Conservation (phyloP, 768 basidiomycete species). For the Suillus ampliporus region DNA sequence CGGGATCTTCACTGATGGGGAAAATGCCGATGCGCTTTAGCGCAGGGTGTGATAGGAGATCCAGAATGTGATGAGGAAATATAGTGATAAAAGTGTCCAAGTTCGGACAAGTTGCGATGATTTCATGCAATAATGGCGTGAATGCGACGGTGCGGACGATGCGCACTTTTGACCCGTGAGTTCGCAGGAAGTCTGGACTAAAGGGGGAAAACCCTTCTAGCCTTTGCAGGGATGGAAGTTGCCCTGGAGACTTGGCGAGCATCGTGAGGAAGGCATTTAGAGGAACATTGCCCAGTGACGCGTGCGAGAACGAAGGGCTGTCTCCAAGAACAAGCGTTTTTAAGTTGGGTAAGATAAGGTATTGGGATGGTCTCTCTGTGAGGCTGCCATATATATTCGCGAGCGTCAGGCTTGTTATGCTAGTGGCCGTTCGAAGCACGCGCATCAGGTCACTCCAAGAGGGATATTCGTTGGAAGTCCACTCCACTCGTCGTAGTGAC, state of each 20-base stretch:
- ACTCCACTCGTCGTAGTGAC: conserved; percentile 50
- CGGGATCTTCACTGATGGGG: conserved; percentile 45
- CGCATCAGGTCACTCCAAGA: conserved; percentile 44
- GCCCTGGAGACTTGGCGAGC: conserved; percentile 38
- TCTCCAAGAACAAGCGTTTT: conserved; percentile 49
- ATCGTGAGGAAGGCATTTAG: conserved; percentile 49
- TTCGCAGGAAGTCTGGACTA: conserved; percentile 44
- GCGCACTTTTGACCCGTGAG: conserved; percentile 49
- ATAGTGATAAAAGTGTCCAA: conserved; percentile 48
- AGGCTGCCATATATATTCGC: conserved; percentile 44
- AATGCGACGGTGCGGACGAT: conserved; percentile 44
- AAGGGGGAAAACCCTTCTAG: conserved; percentile 51
- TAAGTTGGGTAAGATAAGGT: conserved; percentile 42
- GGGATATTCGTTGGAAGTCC: conserved; percentile 51
- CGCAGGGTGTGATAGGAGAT: conserved; percentile 44
- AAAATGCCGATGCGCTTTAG: conserved; percentile 50
- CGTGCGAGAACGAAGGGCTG: conserved; percentile 37
- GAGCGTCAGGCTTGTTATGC: conserved; percentile 48
- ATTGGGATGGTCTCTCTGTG: conserved; percentile 26
- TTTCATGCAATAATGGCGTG: conserved; percentile 40
- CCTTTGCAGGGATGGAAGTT: conserved; percentile 47
- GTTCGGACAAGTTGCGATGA: conserved; percentile 46
- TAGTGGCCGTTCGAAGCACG: conserved; percentile 39
- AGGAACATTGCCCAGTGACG: conserved; percentile 38
- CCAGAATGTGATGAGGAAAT: conserved; percentile 40